Percentiles rank a stretch among this genome's conserved stretches.
Evolutionary conservation across 2,329 filamentous ascomycete genomes (phyloP).

Genomic region (Nemania bipapillata): DNA sequence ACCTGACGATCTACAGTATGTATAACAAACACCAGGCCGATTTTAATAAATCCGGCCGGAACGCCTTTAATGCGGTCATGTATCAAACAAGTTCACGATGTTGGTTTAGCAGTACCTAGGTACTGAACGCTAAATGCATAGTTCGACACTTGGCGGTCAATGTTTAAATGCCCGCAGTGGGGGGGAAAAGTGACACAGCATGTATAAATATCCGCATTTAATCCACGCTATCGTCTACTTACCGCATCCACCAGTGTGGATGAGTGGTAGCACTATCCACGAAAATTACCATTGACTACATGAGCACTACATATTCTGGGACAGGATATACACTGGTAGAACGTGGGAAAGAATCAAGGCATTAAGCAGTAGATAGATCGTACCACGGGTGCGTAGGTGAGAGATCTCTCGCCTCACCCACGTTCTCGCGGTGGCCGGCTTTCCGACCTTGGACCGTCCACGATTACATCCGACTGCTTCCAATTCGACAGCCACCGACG

Average conservation of each 20-base stretch:
- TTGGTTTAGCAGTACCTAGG: background rate
- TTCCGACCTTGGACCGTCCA: slow-evolving; percentile 15
- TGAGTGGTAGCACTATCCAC: background rate
- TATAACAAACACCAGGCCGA: slow-evolving; percentile 3
- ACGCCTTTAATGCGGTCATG: slow-evolving; percentile 1
- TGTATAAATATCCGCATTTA: background rate
- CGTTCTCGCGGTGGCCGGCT: slow-evolving; percentile 15
- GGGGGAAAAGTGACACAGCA: background rate
- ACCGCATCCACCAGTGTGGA: background rate
- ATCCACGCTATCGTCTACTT: background rate
- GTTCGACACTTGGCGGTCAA: slow-evolving; percentile 14
- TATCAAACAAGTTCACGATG: slow-evolving; percentile 3
- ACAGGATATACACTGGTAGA: background rate
- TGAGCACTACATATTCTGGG: background rate
- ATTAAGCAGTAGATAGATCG: background rate
- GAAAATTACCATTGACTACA: background rate
- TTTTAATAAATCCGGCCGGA: slow-evolving; percentile 17
- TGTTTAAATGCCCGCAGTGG: slow-evolving; percentile 4
- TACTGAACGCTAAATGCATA: too few species aligned
- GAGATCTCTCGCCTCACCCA: slow-evolving; percentile 14
- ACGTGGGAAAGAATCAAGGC: background rate
- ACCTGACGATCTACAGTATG: slow-evolving; percentile 18
- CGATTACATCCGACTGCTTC: slow-evolving; percentile 13
- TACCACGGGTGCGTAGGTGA: background rate
- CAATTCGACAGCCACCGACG: slow-evolving; percentile 28